phyloP scores from a whole-genome alignment of 148 eudicot genomes.

The Silene conica region DNA sequence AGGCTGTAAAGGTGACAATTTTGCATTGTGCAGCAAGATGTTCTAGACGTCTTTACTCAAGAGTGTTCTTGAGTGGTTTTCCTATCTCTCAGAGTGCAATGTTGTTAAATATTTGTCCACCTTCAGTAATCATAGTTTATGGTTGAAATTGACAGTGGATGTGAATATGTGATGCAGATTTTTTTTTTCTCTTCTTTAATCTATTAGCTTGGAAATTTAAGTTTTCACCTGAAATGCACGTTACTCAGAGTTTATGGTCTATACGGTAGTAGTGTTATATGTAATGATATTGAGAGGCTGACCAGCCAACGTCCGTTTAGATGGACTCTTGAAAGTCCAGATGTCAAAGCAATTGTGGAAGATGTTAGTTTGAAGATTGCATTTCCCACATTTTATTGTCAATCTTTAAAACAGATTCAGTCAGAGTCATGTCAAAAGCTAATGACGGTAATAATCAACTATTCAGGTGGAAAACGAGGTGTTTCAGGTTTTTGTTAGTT shows the following conservation, averaged over 20 bases:
- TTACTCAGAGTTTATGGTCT: too few species aligned
- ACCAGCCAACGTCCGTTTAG: not conserved
- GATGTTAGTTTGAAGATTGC: constrained; percentile 5
- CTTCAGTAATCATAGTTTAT: too few species aligned
- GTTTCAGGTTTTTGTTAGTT: not conserved
- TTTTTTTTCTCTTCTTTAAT: not conserved
- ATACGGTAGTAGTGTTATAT: not conserved
- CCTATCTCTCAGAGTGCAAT: too few species aligned
- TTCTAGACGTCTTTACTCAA: not conserved
- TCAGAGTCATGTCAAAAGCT: constrained; percentile 66
- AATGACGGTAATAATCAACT: constrained; percentile 44
- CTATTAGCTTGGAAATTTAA: not conserved
- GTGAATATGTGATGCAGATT: too few species aligned
- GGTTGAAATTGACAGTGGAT: too few species aligned
- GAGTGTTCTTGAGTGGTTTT: not conserved
- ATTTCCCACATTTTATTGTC: not conserved
- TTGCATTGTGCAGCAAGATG: too few species aligned
- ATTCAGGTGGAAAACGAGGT: constrained; percentile 7
- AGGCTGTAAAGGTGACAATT: too few species aligned
- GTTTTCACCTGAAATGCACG: not conserved
- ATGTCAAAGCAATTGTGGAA: not conserved
- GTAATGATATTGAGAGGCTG: not conserved
- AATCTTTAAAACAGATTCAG: constrained; percentile 49
- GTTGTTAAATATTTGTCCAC: too few species aligned
- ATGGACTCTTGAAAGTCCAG: too few species aligned